Percentiles rank a stretch among this genome's conserved stretches.
These are phyloP conservation scores for Colletotrichum spaethianum DNA, from an alignment of 2,329 filamentous ascomycete genomes.

Conservation along the genomic window DNA sequence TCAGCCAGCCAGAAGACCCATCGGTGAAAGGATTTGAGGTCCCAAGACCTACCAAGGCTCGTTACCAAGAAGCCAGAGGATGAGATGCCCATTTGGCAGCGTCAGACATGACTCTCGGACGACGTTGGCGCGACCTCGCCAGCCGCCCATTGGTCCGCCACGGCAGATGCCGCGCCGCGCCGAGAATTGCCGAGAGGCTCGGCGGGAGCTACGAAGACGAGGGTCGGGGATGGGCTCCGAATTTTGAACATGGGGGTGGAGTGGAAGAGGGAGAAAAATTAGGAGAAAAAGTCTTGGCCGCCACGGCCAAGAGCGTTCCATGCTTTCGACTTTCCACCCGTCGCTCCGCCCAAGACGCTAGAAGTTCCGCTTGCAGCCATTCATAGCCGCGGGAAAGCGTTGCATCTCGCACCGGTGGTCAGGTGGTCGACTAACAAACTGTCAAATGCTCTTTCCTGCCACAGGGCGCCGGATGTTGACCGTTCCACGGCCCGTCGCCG, in stretches of 20 bases:
- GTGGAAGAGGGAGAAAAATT: slow-evolving; percentile 9
- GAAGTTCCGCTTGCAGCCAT: slow-evolving; percentile 15
- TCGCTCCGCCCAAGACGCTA: background rate
- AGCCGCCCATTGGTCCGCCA: slow-evolving; percentile 33
- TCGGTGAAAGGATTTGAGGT: slow-evolving; percentile 17
- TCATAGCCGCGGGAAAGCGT: slow-evolving; percentile 26
- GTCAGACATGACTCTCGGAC: slow-evolving; percentile 34
- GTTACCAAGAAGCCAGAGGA: slow-evolving; percentile 10
- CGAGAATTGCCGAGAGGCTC: slow-evolving; percentile 40
- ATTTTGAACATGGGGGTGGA: slow-evolving; percentile 16
- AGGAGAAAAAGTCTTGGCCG: slow-evolving; percentile 31
- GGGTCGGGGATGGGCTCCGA: slow-evolving; percentile 30
- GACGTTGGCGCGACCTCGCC: slow-evolving; percentile 17
- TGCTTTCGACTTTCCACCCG: slow-evolving; percentile 19
- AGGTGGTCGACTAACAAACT: background rate
- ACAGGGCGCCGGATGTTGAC: slow-evolving; percentile 15
- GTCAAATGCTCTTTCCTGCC: background rate
- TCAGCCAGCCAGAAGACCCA: slow-evolving; percentile 11
- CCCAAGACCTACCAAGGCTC: slow-evolving; percentile 31
- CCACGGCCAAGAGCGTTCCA: background rate
- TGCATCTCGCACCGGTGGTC: background rate
- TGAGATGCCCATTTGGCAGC: slow-evolving; percentile 17
- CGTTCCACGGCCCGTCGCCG: background rate
- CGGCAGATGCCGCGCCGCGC: slow-evolving; percentile 38
- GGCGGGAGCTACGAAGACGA: slow-evolving; percentile 30